A percentile compares a stretch with the other conserved stretches of the same genome.
phyloP scores from a whole-genome alignment of 768 basidiomycete genomes.

The Tylopilus vinaceipallidus region DNA sequence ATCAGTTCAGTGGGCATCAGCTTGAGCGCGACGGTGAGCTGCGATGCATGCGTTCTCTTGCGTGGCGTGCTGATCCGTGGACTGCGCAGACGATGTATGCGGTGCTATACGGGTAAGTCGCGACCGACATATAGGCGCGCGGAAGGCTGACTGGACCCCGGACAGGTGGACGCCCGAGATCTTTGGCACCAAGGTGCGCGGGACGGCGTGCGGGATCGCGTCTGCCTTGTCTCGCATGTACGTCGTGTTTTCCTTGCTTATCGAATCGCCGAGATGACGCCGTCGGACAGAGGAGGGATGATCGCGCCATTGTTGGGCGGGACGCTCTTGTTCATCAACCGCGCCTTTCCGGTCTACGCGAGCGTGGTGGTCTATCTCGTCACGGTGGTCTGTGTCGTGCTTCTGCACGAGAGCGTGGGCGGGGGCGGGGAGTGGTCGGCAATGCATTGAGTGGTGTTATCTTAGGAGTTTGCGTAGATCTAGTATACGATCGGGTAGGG shows the following conservation, averaged over 20 bases:
- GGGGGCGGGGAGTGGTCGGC: slow-evolving; percentile 12
- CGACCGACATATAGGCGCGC: not conserved
- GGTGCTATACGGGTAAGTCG: slow-evolving; percentile 63
- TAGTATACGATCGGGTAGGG: too few species aligned
- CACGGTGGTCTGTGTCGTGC: slow-evolving; percentile 60
- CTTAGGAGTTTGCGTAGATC: too few species aligned
- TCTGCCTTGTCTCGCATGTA: slow-evolving; percentile 84
- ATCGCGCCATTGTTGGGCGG: slow-evolving; percentile 83
- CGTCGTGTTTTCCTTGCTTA: slow-evolving; percentile 26
- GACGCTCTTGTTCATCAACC: slow-evolving; percentile 59
- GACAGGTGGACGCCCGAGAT: slow-evolving; percentile 80
- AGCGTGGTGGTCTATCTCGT: slow-evolving; percentile 65
- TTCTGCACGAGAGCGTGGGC: slow-evolving; percentile 50
- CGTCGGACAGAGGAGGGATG: slow-evolving; percentile 71
- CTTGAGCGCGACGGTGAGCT: slow-evolving; percentile 58
- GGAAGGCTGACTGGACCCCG: not conserved
- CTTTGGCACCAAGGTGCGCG: slow-evolving; percentile 81
- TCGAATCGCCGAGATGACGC: not conserved
- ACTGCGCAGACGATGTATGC: slow-evolving; percentile 75
- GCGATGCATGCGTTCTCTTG: not conserved
- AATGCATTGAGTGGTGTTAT: slow-evolving; percentile 16
- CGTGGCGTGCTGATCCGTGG: not conserved
- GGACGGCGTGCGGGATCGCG: slow-evolving; percentile 86
- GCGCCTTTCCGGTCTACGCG: slow-evolving; percentile 72
- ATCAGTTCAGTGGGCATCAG: slow-evolving; percentile 74